A percentile compares a stretch with the other conserved stretches of the same genome.
Conservation (phyloP, 345 rosid genomes). For the Xanthoceras sorbifolium region DNA sequence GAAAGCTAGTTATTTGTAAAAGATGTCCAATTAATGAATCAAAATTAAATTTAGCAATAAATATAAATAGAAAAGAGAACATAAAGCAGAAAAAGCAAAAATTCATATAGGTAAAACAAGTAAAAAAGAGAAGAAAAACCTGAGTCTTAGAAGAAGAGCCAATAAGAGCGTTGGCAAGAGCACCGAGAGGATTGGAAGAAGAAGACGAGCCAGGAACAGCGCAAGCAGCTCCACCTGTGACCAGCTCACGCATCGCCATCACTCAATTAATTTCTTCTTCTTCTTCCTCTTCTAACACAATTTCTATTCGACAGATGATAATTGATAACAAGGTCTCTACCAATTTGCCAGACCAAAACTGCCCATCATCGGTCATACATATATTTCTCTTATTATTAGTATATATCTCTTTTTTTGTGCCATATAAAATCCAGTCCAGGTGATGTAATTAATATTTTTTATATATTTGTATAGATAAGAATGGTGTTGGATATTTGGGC, state of each 20-base stretch:
- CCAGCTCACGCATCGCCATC: constrained; percentile 98
- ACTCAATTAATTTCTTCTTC: not conserved
- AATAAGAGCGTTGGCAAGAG: constrained; percentile 86
- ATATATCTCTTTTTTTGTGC: constrained; percentile 9
- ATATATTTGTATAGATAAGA: no score
- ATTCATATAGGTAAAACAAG: not conserved
- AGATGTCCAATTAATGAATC: not conserved
- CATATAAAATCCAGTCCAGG: not conserved
- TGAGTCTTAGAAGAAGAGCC: constrained; percentile 93
- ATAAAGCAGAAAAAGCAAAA: constrained; percentile 7
- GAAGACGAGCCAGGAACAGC: constrained; percentile 93
- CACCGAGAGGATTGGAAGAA: constrained; percentile 88
- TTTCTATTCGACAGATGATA: not conserved
- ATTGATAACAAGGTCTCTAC: not conserved
- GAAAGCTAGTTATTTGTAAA: not conserved
- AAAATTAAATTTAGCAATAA: constrained; percentile 1
- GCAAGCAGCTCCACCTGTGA: constrained; percentile 94
- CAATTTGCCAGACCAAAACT: not conserved
- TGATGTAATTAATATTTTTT: no score
- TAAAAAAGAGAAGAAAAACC: constrained; percentile 40
- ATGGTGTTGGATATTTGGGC: no score
- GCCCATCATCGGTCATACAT: not conserved
- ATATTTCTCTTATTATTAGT: not conserved
- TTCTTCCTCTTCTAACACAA: not conserved
- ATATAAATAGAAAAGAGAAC: constrained; percentile 1